A percentile compares a stretch with the other conserved stretches of the same genome.
Evolutionary conservation across 768 basidiomycete species (phyloP).

Genomic region (Boletus pseudo-olivaceus): DNA sequence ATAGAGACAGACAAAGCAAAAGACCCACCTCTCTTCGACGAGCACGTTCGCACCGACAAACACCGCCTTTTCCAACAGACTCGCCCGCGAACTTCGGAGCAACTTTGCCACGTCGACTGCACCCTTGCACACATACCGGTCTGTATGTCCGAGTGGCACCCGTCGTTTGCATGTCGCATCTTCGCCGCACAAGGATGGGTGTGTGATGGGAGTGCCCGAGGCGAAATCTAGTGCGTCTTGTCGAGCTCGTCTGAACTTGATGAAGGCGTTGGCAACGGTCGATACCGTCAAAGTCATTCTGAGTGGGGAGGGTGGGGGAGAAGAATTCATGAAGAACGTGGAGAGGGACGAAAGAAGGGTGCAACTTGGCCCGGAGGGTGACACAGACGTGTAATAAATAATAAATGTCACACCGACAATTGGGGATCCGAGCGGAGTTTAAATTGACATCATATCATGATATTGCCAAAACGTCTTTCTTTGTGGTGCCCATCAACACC

Average conservation of each 20-base stretch:
- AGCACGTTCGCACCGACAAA: conserved; percentile 55
- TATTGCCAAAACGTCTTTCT: neutral
- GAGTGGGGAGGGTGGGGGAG: conserved; percentile 22
- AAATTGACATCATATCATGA: neutral
- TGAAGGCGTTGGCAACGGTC: conserved; percentile 51
- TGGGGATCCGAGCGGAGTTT: conserved; percentile 22
- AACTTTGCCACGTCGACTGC: conserved; percentile 61
- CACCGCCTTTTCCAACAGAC: conserved; percentile 48
- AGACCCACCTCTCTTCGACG: conserved; percentile 67
- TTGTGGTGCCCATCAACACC: neutral
- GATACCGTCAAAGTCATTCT: conserved; percentile 24
- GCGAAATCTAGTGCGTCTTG: conserved; percentile 32
- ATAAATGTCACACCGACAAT: neutral
- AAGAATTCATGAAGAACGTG: conserved; percentile 11
- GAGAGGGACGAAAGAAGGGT: neutral
- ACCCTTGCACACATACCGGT: conserved; percentile 55
- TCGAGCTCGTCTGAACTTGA: conserved; percentile 47
- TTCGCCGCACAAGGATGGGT: conserved; percentile 31
- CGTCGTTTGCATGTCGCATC: conserved; percentile 25
- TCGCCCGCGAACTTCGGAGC: conserved; percentile 50
- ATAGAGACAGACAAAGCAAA: neutral
- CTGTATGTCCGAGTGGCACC: conserved; percentile 34
- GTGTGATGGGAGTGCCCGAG: conserved; percentile 39
- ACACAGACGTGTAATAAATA: neutral
- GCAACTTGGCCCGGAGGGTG: neutral